Conservation (phyloP, 371 early-diverging fungal species). For the Haplosporangium sp. region DNA sequence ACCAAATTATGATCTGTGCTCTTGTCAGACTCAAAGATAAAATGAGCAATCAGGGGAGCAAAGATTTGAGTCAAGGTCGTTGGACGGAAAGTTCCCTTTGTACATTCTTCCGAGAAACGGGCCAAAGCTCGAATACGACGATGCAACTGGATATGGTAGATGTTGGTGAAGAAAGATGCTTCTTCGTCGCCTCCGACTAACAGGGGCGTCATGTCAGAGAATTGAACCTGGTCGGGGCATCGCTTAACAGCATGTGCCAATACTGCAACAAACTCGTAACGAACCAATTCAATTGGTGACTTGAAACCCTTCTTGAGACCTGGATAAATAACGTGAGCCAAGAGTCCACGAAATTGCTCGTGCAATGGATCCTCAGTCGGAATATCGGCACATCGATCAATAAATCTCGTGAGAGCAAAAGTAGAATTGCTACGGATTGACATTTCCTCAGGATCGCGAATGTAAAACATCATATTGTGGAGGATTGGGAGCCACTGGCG, state of each 20-base stretch:
- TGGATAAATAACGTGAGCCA: conserved; percentile 77
- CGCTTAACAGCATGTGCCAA: conserved; percentile 73
- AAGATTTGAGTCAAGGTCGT: conserved; percentile 80
- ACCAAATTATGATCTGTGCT: conserved; percentile 79
- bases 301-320: conserved; percentile 81
- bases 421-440: conserved; percentile 88
- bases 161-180: conserved; percentile 79
- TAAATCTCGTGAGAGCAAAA: conserved; percentile 75
- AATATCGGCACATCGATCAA: conserved; percentile 62
- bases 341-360: conserved; percentile 59
- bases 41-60: conserved; percentile 86
- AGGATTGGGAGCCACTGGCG: conserved; percentile 92
- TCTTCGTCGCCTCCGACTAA: conserved; percentile 81
- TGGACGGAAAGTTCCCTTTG: conserved; percentile 60
- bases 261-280: conserved; percentile 77
- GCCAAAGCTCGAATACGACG: conserved; percentile 87
- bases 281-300: conserved; percentile 69
- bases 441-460: conserved; percentile 89
- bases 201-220: conserved; percentile 75
- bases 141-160: conserved; percentile 94
- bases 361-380: conserved; percentile 55
- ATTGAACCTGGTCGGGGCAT: conserved; percentile 69
- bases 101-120: conserved; percentile 74
- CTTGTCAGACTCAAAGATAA: conserved; percentile 83
- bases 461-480: conserved; percentile 84